These are phyloP conservation scores for Herpetospermum pedunculosum DNA, from an alignment of 306 rosid genomes.

Conservation along the genomic window DNA sequence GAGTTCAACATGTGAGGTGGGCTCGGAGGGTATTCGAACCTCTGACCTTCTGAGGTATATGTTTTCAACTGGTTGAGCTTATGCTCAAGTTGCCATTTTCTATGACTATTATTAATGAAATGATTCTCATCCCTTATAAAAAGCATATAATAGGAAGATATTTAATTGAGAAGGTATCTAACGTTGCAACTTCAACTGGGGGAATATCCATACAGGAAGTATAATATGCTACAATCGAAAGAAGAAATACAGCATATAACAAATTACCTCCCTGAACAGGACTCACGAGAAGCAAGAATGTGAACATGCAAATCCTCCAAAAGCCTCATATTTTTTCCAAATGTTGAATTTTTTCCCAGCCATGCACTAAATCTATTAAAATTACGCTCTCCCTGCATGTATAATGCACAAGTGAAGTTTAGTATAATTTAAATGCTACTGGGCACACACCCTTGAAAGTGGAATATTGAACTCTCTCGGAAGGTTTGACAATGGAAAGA, in stretches of 20 bases:
- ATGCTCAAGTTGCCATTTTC: too few species aligned
- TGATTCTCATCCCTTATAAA: background rate
- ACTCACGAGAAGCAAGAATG: slow-evolving; percentile 83
- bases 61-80: too few species aligned
- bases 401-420: background rate
- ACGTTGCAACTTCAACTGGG: background rate
- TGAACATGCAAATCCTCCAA: slow-evolving; percentile 85
- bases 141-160: background rate
- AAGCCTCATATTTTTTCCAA: slow-evolving; percentile 67
- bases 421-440: background rate
- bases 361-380: slow-evolving; percentile 91
- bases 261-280: slow-evolving; percentile 63
- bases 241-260: background rate
- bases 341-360: slow-evolving; percentile 91
- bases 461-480: background rate
- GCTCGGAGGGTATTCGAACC: too few species aligned
- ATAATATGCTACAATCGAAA: slow-evolving; percentile 8
- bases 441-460: background rate
- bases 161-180: background rate
- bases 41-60: too few species aligned
- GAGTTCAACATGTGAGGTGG: too few species aligned
- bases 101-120: background rate
- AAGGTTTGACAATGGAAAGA: background rate
- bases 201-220: background rate
- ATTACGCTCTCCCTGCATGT: slow-evolving; percentile 68